These are phyloP conservation scores for Melocanna baccifera DNA, from an alignment of 176 grass and related monocot species.

Conservation along the genomic window DNA sequence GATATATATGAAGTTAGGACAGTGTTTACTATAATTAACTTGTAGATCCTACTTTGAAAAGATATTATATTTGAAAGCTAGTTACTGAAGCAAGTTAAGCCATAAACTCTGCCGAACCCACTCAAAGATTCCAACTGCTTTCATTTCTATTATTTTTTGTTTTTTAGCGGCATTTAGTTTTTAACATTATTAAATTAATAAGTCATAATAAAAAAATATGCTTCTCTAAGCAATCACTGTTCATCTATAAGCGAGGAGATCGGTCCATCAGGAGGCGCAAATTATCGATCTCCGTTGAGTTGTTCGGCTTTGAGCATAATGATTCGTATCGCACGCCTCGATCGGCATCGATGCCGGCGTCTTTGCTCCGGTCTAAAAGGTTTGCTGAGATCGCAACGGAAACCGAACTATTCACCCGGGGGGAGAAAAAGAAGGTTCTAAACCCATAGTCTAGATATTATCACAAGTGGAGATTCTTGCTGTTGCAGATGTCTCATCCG, in stretches of 20 bases:
- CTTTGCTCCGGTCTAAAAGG: not conserved
- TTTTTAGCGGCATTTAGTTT: too few relatives aligned
- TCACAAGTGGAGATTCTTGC: constrained; percentile 6
- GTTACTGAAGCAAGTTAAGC: too few relatives aligned
- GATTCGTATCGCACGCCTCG: not conserved
- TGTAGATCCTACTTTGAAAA: too few relatives aligned
- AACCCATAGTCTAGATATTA: constrained; percentile 25
- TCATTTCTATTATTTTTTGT: not conserved
- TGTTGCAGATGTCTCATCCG: not conserved
- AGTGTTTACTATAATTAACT: too few relatives aligned
- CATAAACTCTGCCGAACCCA: too few relatives aligned
- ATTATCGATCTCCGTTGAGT: too few relatives aligned
- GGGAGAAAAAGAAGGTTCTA: constrained; percentile 6
- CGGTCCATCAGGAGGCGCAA: not conserved
- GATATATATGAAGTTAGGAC: too few relatives aligned
- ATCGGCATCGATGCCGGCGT: constrained; percentile 10
- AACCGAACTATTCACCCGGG: not conserved
- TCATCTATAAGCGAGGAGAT: not conserved
- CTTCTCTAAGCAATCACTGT: too few relatives aligned
- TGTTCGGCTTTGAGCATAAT: not conserved
- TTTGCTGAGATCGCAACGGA: not conserved
- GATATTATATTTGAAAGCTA: too few relatives aligned
- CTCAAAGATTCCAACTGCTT: not conserved
- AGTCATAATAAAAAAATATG: too few relatives aligned
- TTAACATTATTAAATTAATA: too few relatives aligned